Conservation (phyloP, 2,329 filamentous ascomycete genomes). For the Pseudogymnoascus destructans region DNA sequence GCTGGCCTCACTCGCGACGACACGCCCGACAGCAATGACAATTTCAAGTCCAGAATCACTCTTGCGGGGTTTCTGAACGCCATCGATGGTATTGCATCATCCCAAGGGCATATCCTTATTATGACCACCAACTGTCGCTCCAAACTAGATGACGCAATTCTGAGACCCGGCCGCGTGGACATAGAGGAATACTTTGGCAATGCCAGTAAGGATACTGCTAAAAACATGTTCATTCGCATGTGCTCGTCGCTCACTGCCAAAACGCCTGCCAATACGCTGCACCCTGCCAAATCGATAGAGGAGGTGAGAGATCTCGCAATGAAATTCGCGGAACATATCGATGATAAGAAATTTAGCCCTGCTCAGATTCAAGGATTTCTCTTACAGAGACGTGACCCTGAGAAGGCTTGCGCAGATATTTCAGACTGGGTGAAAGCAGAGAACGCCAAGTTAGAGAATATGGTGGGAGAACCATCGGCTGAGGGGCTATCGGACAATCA, state of each 20-base stretch:
- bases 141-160: slow-evolving; percentile 57
- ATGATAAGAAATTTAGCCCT: slow-evolving; percentile 39
- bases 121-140: slow-evolving; percentile 74
- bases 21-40: not conserved
- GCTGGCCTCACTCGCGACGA: slow-evolving; percentile 41
- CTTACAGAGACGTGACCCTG: slow-evolving; percentile 44
- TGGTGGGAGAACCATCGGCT: not conserved
- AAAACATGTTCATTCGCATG: not conserved
- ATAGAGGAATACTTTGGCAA: slow-evolving; percentile 52
- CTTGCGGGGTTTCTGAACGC: slow-evolving; percentile 70
- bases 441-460: not conserved
- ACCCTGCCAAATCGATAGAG: slow-evolving; percentile 23
- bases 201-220: slow-evolving; percentile 28
- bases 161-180: slow-evolving; percentile 62
- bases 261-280: too few species aligned
- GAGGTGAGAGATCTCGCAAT: slow-evolving; percentile 27
- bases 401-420: slow-evolving; percentile 29
- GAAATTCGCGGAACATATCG: slow-evolving; percentile 41
- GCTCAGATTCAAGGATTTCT: slow-evolving; percentile 55
- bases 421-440: not conserved
- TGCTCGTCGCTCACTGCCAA: slow-evolving; percentile 21
- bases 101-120: slow-evolving; percentile 66
- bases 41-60: slow-evolving; percentile 37
- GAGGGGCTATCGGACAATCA: not conserved
- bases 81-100: slow-evolving; percentile 68